Evolutionary conservation across 2,329 filamentous ascomycete genomes (phyloP).

Genomic region (Hymenoscyphus linearis): DNA sequence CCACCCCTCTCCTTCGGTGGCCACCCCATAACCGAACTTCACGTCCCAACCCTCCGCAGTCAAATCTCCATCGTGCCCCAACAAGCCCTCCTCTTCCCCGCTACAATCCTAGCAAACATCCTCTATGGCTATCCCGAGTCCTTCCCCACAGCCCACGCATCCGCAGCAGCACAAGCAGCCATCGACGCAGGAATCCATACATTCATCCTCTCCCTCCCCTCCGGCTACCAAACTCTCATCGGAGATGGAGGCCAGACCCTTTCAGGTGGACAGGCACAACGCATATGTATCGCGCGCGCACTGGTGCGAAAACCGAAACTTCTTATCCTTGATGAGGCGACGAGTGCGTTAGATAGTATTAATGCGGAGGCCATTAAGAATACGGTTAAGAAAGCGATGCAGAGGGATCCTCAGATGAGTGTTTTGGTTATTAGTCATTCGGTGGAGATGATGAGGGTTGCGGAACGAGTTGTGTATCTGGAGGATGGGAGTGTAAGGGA

Average conservation of each 20-base stretch:
- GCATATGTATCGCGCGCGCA: conserved; percentile 75
- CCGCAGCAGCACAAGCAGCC: conserved; percentile 47
- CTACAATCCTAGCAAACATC: conserved; percentile 75
- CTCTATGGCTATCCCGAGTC: conserved; percentile 62
- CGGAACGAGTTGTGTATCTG: conserved; percentile 68
- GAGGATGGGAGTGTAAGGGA: conserved; percentile 63
- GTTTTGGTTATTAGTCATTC: conserved; percentile 80
- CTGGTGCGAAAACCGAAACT: conserved; percentile 66
- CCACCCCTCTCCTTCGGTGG: conserved; percentile 49
- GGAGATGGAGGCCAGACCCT: conserved; percentile 71
- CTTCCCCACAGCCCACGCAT: conserved; percentile 43
- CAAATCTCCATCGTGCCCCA: conserved; percentile 66
- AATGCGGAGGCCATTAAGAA: conserved; percentile 59
- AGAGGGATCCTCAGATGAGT: conserved; percentile 43
- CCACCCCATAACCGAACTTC: conserved; percentile 50
- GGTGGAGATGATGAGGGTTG: conserved; percentile 79
- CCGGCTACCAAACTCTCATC: conserved; percentile 66
- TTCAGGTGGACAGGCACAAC: conserved; percentile 78
- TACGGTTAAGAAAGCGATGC: conserved; percentile 53
- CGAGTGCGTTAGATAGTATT: conserved; percentile 69
- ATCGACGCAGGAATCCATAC: conserved; percentile 63
- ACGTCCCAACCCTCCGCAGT: conserved; percentile 54
- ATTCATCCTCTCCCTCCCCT: conserved; percentile 67
- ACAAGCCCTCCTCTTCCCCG: conserved; percentile 70
- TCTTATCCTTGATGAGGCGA: conserved; percentile 82